phyloP scores from a whole-genome alignment of 1,139 yeast species.

The Geotrichum histeridarum region DNA sequence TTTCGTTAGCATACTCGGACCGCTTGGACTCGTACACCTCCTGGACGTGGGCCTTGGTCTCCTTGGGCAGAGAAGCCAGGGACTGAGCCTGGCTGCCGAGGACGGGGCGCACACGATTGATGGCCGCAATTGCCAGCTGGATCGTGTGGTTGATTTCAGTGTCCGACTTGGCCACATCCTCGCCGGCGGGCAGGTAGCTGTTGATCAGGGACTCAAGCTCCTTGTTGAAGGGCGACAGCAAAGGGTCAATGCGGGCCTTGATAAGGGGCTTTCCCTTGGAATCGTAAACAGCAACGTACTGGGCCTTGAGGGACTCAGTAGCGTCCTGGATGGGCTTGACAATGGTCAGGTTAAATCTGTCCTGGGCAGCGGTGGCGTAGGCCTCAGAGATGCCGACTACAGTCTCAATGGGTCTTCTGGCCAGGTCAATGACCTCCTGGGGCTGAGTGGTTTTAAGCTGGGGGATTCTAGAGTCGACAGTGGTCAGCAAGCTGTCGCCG shows the following conservation, averaged over 20 bases:
- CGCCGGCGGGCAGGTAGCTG: constrained; percentile 47
- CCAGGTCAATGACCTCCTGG: constrained; percentile 34
- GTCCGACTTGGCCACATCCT: constrained; percentile 35
- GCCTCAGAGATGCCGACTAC: constrained; percentile 30
- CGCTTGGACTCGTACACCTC: constrained; percentile 31
- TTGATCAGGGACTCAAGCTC: constrained; percentile 46
- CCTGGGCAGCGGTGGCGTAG: constrained; percentile 32
- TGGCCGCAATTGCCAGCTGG: constrained; percentile 33
- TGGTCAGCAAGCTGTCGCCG: constrained; percentile 36
- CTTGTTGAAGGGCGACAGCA: constrained; percentile 58
- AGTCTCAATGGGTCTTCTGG: constrained; percentile 33
- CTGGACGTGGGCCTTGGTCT: constrained; percentile 29
- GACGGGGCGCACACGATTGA: constrained; percentile 35
- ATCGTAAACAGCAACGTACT: constrained; percentile 42
- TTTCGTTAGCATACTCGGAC: constrained; percentile 25
- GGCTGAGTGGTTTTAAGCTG: constrained; percentile 37
- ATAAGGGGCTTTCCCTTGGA: constrained; percentile 58
- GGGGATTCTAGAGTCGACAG: constrained; percentile 38
- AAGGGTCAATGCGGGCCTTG: constrained; percentile 57
- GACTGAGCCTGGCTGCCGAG: constrained; percentile 29
- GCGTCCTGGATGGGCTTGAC: constrained; percentile 35
- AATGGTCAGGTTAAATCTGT: constrained; percentile 29
- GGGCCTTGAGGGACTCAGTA: constrained; percentile 33
- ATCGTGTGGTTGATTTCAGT: constrained; percentile 34
- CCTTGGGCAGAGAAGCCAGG: constrained; percentile 26